Base-by-base conservation (phyloP, 768 basidiomycete species). In the Termitomyces sp. region DNA sequence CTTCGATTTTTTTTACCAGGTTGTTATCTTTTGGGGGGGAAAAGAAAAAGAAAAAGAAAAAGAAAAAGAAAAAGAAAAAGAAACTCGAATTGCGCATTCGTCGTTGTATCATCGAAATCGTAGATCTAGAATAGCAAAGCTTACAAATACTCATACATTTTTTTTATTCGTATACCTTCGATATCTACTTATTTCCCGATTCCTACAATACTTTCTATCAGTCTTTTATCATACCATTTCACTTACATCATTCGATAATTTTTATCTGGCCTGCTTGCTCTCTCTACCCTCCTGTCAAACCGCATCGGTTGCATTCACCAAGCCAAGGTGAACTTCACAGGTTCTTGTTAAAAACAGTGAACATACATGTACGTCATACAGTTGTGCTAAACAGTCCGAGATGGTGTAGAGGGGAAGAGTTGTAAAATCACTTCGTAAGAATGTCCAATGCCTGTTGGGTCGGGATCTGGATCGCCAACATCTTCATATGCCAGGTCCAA, bases 401-500 rank as follows among this genome's bases (percentile, higher is more conserved):
- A 68, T 4, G 74, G 73, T 16, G 74, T 75, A 0, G 68, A 62
- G 6, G 65, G 42, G 60, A 73, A 68, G n/a, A 75, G 61, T 57
- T 74, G 70, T n/a, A 75, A 44, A 12, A 68, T 64, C 10, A 65
- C 63, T 58, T 74, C 73, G 53, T 73, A 74, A 2, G 72, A 74
- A 20, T 72, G 66, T n/a, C 74, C 74, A 13, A 74, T 63, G 35
- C 74, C 74, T 6, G 63, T 66, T 18, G 73, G 74, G 32, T 68
- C 67, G 8, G 73, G 74, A 48, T 74, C 67, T 0, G 74, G 74
- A 50, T 75, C 60, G 3, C 73, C 74, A 6, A 75, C 72, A 42
- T 75, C 74, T 61, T 75, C 74, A 54, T 75, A 74, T 10, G 73
- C 58, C 9, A 75, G 67, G 45, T 75, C 72, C 14, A 75, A 63